A percentile compares a stretch with the other conserved stretches of the same genome.
These are phyloP conservation scores for Rhodotorula sp. DNA, from an alignment of 1,284 basidiomycete species.

Conservation along the genomic window DNA sequence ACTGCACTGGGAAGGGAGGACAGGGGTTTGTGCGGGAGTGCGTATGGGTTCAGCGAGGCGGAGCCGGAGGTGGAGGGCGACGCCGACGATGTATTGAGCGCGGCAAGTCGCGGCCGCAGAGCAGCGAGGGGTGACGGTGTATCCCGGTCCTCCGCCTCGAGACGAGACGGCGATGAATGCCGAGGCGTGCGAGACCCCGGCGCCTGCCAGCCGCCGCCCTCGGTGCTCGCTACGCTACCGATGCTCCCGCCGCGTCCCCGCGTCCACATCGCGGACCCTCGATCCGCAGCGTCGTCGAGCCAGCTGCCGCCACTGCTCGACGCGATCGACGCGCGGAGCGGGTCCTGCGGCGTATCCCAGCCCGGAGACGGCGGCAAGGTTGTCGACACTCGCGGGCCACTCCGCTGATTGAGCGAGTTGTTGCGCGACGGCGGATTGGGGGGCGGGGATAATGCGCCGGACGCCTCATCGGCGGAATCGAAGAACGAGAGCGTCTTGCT, in stretches of 20 bases:
- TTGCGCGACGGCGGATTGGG: constrained; percentile 36
- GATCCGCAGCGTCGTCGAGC: constrained; percentile 18
- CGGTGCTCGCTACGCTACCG: constrained; percentile 8
- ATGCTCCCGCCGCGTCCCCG: constrained; percentile 15
- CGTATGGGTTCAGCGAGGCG: not conserved
- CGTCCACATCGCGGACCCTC: constrained; percentile 1
- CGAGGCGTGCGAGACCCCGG: not conserved
- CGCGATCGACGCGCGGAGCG: constrained; percentile 12
- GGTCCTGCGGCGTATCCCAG: not conserved
- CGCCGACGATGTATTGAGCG: constrained; percentile 8
- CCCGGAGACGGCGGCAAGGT: not conserved
- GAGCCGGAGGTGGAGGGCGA: not conserved
- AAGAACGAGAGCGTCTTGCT: constrained; percentile 41
- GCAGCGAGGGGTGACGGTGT: not conserved
- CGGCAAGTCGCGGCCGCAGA: constrained; percentile 8
- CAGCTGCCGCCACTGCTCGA: constrained; percentile 25
- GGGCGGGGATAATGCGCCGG: constrained; percentile 21
- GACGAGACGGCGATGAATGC: not conserved
- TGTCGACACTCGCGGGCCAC: not conserved
- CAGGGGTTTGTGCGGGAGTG: constrained; percentile 3
- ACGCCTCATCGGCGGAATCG: constrained; percentile 13
- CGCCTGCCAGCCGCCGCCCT: not conserved
- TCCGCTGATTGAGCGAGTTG: constrained; percentile 20
- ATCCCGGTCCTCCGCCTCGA: not conserved
- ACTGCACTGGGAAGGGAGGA: constrained; percentile 16